Evolutionary conservation across 1,284 basidiomycete genomes (phyloP), one percentile per base, ranked within the genome.

Genomic region (Agaricales sp.): DNA sequence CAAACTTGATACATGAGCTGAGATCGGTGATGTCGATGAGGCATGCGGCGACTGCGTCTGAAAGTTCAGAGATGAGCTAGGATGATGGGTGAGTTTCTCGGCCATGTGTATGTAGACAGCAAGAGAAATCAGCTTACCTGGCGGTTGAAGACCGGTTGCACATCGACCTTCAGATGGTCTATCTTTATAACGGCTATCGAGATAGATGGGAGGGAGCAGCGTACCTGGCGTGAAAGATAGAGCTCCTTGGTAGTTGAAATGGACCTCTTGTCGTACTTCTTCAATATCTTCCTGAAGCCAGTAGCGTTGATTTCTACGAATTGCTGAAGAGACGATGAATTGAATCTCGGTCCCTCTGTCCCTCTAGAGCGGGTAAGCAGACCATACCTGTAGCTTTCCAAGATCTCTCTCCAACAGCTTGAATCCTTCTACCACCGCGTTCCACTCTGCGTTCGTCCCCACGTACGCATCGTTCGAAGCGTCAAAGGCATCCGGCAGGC

Each of bases 231-330:
- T 47, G 92, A 82, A 26, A 99, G 80, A 65, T 99, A 99, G 11
- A 99, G 75, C 63, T 99, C 96, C 66, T 96, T 98, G 14, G 89
- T 98, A 26, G 86, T 87, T 13, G 87, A 93, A 55, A 88, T 98
- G 37, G 89, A 93, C 50, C 91, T 80, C 68, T 99, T 99, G 69
- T 99, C 96, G 80, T 93, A 99, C 64, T 99, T 99, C 62, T 99
- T 99, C 54, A 98, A 68, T 49, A 99, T 99, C 67, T 99, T 99
- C 47, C 95, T 81, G 66, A 99, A 99, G 1, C 94, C 96, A 2
- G 86, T 94, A 1, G 91, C 96, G 64, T 99, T 99, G 62, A 98
- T 89, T 67, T 99, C 96, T 57, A 99, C 86, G 61, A 96, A 99
- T 77, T 92, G 87, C 89, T 95, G 44, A 45, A 24, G 13, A 11